phyloP scores from a whole-genome alignment of 306 rosid species.

The Inga laurina region DNA sequence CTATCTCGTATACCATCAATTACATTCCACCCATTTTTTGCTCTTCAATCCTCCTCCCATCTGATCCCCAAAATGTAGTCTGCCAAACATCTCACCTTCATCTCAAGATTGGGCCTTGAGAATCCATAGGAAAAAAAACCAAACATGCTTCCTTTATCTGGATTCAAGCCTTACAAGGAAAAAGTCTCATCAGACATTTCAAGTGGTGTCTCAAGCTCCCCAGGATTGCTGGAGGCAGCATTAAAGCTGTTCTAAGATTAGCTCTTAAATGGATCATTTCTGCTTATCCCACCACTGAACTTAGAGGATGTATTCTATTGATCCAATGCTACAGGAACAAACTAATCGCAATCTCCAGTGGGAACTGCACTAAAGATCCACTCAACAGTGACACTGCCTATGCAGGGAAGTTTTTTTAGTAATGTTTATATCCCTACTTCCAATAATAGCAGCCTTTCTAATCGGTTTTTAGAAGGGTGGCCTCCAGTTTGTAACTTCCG shows the following conservation, averaged over 20 bases:
- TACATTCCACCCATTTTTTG: neutral
- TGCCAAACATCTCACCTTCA: neutral
- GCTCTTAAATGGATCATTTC: neutral
- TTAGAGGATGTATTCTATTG: neutral
- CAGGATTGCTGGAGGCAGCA: neutral
- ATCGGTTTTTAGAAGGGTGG: neutral
- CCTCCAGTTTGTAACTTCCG: neutral
- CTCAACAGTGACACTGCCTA: neutral
- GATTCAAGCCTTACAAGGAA: neutral
- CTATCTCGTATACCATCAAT: neutral
- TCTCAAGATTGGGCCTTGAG: neutral
- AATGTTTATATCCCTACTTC: neutral
- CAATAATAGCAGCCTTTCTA: neutral
- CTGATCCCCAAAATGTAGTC: neutral
- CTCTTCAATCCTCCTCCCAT: neutral
- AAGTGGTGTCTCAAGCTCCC: neutral
- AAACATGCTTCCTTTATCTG: neutral
- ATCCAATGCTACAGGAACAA: neutral
- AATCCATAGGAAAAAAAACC: neutral
- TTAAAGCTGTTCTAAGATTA: neutral
- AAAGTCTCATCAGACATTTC: neutral
- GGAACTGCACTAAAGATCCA: neutral
- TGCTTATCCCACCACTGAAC: neutral
- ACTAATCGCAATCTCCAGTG: neutral
- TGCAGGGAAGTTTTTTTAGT: neutral